Conservation (phyloP, 1,139 yeast genomes). For the Blastobotrys arbuscula region DNA sequence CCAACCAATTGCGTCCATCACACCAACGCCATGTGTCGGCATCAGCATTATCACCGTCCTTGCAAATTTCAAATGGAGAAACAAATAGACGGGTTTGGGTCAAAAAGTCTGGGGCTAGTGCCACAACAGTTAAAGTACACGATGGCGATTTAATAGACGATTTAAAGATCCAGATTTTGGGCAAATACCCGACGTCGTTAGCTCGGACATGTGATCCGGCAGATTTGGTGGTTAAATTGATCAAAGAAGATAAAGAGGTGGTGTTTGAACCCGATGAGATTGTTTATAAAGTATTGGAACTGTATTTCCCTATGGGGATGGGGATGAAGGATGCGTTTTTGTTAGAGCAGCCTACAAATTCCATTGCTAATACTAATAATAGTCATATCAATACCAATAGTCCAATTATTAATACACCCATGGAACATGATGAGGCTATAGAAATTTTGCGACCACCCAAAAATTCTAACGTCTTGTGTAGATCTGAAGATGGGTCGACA, state of each 20-base stretch:
- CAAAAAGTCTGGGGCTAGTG: constrained; percentile 45
- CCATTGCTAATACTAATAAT: neutral
- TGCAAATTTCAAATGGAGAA: neutral
- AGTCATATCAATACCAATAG: too few relatives aligned
- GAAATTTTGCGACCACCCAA: too few relatives aligned
- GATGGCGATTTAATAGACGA: constrained; percentile 65
- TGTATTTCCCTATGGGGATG: constrained; percentile 65
- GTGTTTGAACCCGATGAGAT: constrained; percentile 49
- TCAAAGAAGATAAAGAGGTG: constrained; percentile 5
- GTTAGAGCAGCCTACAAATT: neutral
- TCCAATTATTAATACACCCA: too few relatives aligned
- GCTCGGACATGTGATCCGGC: constrained; percentile 65
- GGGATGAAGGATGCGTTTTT: constrained; percentile 59
- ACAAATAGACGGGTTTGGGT: constrained; percentile 57
- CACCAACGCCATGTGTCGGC: constrained; percentile 12
- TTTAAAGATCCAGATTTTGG: constrained; percentile 53
- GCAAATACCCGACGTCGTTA: constrained; percentile 64
- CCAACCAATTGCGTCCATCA: neutral
- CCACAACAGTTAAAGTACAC: constrained; percentile 59
- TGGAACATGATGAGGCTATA: too few relatives aligned
- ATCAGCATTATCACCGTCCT: constrained; percentile 6
- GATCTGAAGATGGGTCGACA: too few relatives aligned
- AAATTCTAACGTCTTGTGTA: too few relatives aligned
- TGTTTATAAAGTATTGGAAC: constrained; percentile 56
- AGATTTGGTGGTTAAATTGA: constrained; percentile 40